Evolutionary conservation across 306 rosid genomes (phyloP).

Genomic region (Medicago ruthenica): DNA sequence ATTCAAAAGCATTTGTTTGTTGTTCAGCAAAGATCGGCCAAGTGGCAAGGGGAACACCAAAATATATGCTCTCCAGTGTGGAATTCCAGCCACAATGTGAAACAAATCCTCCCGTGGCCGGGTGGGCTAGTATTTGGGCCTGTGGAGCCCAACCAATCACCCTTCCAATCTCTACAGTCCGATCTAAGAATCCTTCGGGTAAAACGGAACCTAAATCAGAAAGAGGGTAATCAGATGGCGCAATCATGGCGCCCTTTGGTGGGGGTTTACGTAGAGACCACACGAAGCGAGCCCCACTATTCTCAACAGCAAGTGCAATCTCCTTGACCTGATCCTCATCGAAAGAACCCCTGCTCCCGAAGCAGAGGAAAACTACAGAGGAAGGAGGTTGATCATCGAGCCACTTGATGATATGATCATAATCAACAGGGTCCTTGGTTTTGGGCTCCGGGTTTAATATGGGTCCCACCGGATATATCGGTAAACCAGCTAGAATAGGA

Average conservation of each 20-base stretch:
- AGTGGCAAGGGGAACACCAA: not conserved
- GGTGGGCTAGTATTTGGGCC: not conserved
- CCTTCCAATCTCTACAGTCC: not conserved
- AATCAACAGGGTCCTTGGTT: not conserved
- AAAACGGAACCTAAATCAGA: not conserved
- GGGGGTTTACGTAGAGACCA: constrained; percentile 11
- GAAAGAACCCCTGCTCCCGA: not conserved
- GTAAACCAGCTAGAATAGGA: not conserved
- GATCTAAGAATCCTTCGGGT: not conserved
- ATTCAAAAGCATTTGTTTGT: not conserved
- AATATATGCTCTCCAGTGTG: not conserved
- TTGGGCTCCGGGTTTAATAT: not conserved
- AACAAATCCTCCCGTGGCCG: not conserved
- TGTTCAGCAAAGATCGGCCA: not conserved
- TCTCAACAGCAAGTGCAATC: not conserved
- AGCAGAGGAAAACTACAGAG: not conserved
- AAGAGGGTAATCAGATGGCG: not conserved
- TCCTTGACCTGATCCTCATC: not conserved
- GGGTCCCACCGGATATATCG: not conserved
- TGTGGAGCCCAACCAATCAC: not conserved
- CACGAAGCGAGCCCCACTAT: not conserved
- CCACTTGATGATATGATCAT: not conserved
- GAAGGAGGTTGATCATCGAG: not conserved
- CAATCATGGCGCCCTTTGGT: not conserved
- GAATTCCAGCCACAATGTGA: constrained; percentile 7